Evolutionary conservation across 768 basidiomycete species (phyloP).

Genomic region (Kwoniella europaea): DNA sequence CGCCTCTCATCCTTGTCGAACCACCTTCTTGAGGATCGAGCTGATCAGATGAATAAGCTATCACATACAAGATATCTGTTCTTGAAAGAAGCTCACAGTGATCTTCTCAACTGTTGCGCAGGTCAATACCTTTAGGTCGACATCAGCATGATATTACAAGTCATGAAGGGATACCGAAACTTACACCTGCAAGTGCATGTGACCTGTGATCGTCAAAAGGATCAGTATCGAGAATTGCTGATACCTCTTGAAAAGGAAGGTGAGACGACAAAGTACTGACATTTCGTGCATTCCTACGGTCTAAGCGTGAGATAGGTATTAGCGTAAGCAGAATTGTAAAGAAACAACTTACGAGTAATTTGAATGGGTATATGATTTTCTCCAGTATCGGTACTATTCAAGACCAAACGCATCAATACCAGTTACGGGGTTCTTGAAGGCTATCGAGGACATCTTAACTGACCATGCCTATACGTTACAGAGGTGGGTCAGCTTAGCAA

Average conservation of each 20-base stretch:
- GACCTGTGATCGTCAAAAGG: conserved; percentile 28
- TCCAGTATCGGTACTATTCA: conserved; percentile 47
- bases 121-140: conserved; percentile 31
- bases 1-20: conserved; percentile 57
- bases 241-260: not conserved
- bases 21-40: conserved; percentile 58
- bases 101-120: conserved; percentile 48
- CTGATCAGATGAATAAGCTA: conserved; percentile 23
- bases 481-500: not conserved
- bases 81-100: conserved; percentile 18
- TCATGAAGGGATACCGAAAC: conserved; percentile 5
- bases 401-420: not conserved
- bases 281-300: conserved; percentile 55
- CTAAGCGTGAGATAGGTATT: conserved; percentile 4
- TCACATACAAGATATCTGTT: conserved; percentile 5
- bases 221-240: not conserved
- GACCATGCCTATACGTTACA: conserved; percentile 13
- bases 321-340: not conserved
- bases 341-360: conserved; percentile 46
- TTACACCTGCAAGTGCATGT: conserved; percentile 57
- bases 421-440: not conserved
- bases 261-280: conserved; percentile 28
- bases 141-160: not conserved
- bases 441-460: not conserved
- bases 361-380: conserved; percentile 58